A percentile compares a stretch with the other conserved stretches of the same genome.
Evolutionary conservation across 176 grass and related monocot species (phyloP).

Genomic region (Musa acuminata): DNA sequence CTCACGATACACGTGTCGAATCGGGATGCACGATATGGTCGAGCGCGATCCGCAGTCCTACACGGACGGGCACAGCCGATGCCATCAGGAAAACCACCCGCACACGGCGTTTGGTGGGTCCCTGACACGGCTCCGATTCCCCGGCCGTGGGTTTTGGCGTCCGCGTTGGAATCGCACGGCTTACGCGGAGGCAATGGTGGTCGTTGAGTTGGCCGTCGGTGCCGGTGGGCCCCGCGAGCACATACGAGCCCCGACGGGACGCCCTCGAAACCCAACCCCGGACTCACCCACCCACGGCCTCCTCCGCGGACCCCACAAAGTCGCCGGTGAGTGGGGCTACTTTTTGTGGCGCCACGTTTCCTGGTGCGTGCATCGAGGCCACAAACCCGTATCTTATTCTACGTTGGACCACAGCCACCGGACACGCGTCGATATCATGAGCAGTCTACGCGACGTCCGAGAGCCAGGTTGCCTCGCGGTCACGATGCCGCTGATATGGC

Average conservation of each 20-base stretch:
- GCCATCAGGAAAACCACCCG: not conserved
- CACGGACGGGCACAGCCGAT: not conserved
- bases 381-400: not conserved
- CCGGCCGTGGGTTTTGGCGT: not conserved
- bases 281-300: not conserved
- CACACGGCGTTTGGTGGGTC: not conserved
- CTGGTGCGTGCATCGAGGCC: too few species aligned
- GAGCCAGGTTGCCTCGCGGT: constrained; percentile 43
- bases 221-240: not conserved
- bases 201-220: constrained; percentile 41
- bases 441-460: constrained; percentile 26
- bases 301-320: not conserved
- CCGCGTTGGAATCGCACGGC: not conserved
- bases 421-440: not conserved
- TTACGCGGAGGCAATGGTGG: constrained; percentile 17
- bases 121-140: not conserved
- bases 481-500: constrained; percentile 47
- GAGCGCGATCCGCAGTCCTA: not conserved
- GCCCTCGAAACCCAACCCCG: not conserved
- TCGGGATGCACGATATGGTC: not conserved
- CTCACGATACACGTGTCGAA: constrained; percentile 2
- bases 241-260: not conserved
- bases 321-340: not conserved
- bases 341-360: too few species aligned
- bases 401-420: constrained; percentile 3